Evolutionary conservation across 495 filamentous ascomycete genomes (phyloP).

Genomic region (Cetradonia linearis): DNA sequence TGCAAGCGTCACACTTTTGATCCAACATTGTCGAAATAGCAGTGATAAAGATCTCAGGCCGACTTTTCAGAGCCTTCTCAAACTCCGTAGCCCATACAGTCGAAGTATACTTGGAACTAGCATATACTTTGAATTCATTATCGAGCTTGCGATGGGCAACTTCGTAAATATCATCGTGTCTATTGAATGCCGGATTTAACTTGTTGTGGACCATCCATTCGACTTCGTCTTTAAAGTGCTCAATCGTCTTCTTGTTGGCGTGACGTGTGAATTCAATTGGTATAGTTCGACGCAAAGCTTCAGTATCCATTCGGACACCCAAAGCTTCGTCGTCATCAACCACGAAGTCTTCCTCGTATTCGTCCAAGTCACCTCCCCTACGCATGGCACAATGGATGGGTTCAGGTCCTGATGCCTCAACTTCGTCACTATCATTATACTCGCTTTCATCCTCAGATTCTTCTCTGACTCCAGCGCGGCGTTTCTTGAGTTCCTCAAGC

Average conservation of each 20-base stretch:
- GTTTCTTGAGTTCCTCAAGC: constrained; percentile 45
- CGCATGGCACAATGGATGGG: constrained; percentile 11
- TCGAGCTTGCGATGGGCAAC: constrained; percentile 67
- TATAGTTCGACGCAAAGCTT: constrained; percentile 45
- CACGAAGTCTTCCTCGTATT: constrained; percentile 64
- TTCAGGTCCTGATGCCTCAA: constrained; percentile 30
- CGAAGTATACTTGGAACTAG: constrained; percentile 62
- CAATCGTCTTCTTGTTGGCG: constrained; percentile 55
- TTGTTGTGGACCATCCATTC: constrained; percentile 76
- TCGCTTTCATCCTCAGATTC: constrained; percentile 28
- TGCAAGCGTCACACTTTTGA: constrained; percentile 66
- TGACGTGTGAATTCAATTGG: constrained; percentile 55
- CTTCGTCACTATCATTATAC: constrained; percentile 32
- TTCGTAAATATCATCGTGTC: constrained; percentile 53
- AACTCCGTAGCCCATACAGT: constrained; percentile 64
- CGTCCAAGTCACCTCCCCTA: constrained; percentile 32
- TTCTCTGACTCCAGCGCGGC: constrained; percentile 41
- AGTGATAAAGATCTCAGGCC: constrained; percentile 43
- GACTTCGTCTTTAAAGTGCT: constrained; percentile 68
- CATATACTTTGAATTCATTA: constrained; percentile 57
- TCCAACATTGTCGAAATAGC: constrained; percentile 30
- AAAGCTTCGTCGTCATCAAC: constrained; percentile 50
- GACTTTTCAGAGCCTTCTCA: constrained; percentile 49
- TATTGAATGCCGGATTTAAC: constrained; percentile 63
- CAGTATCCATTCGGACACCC: constrained; percentile 46